These are phyloP conservation scores for Leucoagaricus sp. DNA, from an alignment of 1,284 basidiomycete species.

Conservation along the genomic window DNA sequence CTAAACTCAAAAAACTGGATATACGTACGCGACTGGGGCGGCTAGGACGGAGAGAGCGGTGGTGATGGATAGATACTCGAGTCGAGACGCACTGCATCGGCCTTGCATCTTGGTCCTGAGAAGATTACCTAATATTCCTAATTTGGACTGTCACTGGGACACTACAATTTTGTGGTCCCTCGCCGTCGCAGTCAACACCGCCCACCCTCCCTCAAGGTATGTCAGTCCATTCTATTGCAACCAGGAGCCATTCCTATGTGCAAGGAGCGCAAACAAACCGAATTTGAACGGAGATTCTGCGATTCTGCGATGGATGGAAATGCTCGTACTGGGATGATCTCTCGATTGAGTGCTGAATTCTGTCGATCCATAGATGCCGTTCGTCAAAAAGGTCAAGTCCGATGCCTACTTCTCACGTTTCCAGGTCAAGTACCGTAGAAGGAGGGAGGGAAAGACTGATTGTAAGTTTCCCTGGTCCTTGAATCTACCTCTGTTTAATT, in stretches of 20 bases:
- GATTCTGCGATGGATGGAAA: slow-evolving; percentile 32
- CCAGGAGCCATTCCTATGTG: not conserved
- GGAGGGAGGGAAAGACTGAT: slow-evolving; percentile 98
- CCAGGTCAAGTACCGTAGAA: slow-evolving; percentile 95
- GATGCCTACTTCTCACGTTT: slow-evolving; percentile 96
- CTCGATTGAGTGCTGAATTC: slow-evolving; percentile 18
- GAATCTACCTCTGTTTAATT: not conserved
- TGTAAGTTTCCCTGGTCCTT: slow-evolving; percentile 67
- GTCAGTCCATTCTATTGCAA: slow-evolving; percentile 24
- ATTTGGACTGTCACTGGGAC: slow-evolving; percentile 7
- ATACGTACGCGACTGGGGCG: slow-evolving; percentile 11
- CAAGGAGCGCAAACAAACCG: not conserved
- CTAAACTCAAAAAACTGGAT: slow-evolving; percentile 8
- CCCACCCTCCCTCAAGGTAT: slow-evolving; percentile 58
- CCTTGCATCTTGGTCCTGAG: not conserved
- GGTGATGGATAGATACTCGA: not conserved
- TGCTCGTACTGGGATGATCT: slow-evolving; percentile 35
- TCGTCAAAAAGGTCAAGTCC: slow-evolving; percentile 87
- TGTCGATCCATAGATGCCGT: slow-evolving; percentile 66
- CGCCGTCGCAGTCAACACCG: slow-evolving; percentile 39
- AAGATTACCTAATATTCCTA: slow-evolving; percentile 20
- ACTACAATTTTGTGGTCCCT: slow-evolving; percentile 19
- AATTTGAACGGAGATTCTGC: slow-evolving; percentile 4
- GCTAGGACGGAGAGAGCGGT: slow-evolving; percentile 1
- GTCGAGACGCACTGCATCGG: not conserved